These are phyloP conservation scores for Neurospora intermedia DNA, from an alignment of 495 filamentous ascomycete species.

Conservation along the genomic window DNA sequence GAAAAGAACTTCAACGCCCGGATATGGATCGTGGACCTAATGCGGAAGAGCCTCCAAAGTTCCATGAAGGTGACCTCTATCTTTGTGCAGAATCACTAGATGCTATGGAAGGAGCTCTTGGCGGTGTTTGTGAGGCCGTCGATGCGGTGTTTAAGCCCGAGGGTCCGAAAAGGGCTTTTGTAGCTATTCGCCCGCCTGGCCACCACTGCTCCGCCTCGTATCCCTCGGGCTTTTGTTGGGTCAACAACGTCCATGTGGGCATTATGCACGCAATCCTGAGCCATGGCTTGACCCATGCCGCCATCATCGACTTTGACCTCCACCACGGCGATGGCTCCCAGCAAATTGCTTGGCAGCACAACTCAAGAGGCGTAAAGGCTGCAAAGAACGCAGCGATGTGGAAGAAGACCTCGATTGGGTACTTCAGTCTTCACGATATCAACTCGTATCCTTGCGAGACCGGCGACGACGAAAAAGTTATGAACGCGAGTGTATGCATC, in stretches of 20 bases:
- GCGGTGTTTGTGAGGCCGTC: constrained; percentile 82
- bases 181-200: constrained; percentile 72
- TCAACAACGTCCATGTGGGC: constrained; percentile 96
- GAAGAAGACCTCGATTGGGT: constrained; percentile 81
- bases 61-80: constrained; percentile 84
- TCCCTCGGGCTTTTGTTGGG: constrained; percentile 95
- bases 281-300: constrained; percentile 83
- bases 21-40: constrained; percentile 36
- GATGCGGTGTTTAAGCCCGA: constrained; percentile 63
- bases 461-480: constrained; percentile 81
- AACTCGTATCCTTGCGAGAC: constrained; percentile 92
- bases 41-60: constrained; percentile 34
- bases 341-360: constrained; percentile 80
- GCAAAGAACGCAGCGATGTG: constrained; percentile 55
- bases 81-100: constrained; percentile 73
- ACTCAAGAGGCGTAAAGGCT: constrained; percentile 45
- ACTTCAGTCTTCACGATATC: constrained; percentile 94
- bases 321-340: constrained; percentile 97
- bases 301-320: constrained; percentile 93
- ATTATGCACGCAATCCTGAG: constrained; percentile 77
- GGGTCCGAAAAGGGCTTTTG: constrained; percentile 64
- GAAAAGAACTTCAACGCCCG: constrained; percentile 65
- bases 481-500: constrained; percentile 82
- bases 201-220: constrained; percentile 85
- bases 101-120: constrained; percentile 81